These are phyloP conservation scores for Linum lewisii DNA, from an alignment of 345 rosid genomes.

Conservation along the genomic window DNA sequence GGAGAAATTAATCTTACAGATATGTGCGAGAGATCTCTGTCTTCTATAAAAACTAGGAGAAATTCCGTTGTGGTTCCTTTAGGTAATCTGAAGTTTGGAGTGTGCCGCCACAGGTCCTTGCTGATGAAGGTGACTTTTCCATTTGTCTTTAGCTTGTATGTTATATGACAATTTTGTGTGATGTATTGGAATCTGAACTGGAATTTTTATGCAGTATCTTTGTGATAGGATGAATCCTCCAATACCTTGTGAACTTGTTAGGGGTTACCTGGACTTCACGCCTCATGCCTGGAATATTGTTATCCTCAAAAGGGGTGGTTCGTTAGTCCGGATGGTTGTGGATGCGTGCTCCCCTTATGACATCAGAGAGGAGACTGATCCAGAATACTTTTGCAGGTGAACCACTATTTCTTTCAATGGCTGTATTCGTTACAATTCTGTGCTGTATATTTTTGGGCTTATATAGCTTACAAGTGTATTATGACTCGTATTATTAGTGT, in stretches of 20 bases:
- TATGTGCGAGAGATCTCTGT: conserved; percentile 74
- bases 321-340: conserved; percentile 73
- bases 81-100: conserved; percentile 75
- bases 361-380: conserved; percentile 79
- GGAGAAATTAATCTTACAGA: conserved; percentile 56
- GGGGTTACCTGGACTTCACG: conserved; percentile 87
- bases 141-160: neutral
- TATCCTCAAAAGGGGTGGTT: conserved; percentile 49
- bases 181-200: conserved; percentile 15
- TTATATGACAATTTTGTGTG: conserved; percentile 2
- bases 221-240: conserved; percentile 97
- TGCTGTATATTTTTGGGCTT: neutral
- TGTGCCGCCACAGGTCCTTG: conserved; percentile 90
- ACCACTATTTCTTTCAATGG: conserved; percentile 8
- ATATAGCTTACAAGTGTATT: neutral
- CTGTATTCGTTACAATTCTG: neutral
- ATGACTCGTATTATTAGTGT: neutral
- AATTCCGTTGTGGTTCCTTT: conserved; percentile 76
- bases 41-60: conserved; percentile 49
- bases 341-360: conserved; percentile 91
- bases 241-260: conserved; percentile 90
- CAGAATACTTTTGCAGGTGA: conserved; percentile 73
- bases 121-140: conserved; percentile 64
- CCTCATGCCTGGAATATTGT: conserved; percentile 95
- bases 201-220: conserved; percentile 47